Base-by-base conservation (phyloP, 371 early-diverging fungal species). In the Mortierella sp. region DNA sequence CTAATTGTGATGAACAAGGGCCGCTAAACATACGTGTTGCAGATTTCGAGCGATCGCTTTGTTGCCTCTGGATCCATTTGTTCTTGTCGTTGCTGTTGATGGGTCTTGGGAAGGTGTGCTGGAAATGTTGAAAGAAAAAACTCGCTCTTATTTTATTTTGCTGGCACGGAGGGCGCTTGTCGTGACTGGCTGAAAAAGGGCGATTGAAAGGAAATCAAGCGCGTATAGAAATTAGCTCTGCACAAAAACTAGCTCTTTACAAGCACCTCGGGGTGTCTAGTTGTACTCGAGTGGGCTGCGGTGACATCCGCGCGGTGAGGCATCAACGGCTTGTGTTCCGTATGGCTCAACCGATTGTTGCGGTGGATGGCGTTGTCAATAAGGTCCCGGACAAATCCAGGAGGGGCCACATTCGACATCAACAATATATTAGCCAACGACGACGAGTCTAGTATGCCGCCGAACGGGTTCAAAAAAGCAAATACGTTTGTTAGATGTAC, bases 391-490 rank as follows among this genome's bases (percentile, higher is more conserved):
- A 87, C 74, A 72, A 91, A 91, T n/a, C 48, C 75, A 10, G 71
- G 69, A 8, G 85, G 81, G 1, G 57, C 37, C 2, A 79, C 76
- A 1, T 82, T 70, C 4, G 86, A 74, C 76, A 91, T 80, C 28
- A 86, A 19, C 54, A 91, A 55, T 31, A 91, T 89, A 53, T 91
- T 88, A 14, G 82, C 88, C 37, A 90, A 51, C 10, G 90, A 88
- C 43, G 86, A 81, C 0, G 82, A 73, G 53, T 76, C 80, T 84
- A 72, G 24, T 4, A 50, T 50, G 40, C 44, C 13, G 3, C 40
- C 43, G 5, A n/a, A n/a, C n/a, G n/a, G 34, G 61, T 61, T 61
- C 40, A 40, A 67, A 37, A 40, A 21, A 16, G 14, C 16, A 13
- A 5, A 21, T 19, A 9, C 21, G 37, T 21, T 3, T 67, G 40